A percentile compares a stretch with the other conserved stretches of the same genome.
Conservation (phyloP, 2,329 filamentous ascomycete genomes). For the Fonsecaea pedrosoi region DNA sequence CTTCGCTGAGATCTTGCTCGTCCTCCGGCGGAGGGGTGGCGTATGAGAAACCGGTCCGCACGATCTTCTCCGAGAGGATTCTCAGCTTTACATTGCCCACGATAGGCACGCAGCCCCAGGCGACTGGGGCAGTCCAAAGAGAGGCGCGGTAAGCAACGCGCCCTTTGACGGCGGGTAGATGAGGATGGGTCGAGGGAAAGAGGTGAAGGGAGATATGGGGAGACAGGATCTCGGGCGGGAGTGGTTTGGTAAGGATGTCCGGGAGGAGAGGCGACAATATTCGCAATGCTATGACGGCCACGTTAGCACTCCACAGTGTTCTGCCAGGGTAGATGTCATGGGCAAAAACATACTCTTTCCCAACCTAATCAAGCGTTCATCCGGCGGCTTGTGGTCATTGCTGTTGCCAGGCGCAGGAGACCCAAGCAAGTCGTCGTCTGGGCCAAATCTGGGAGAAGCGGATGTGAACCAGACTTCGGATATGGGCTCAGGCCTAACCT, state of each 20-base stretch:
- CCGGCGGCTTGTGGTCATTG: slow-evolving; percentile 55
- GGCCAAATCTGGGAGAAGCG: slow-evolving; percentile 39
- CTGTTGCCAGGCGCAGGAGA: slow-evolving; percentile 32
- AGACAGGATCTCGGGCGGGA: slow-evolving; percentile 68
- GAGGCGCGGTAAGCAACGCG: slow-evolving; percentile 90
- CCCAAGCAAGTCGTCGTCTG: slow-evolving; percentile 37
- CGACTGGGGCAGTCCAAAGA: slow-evolving; percentile 93
- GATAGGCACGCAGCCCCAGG: slow-evolving; percentile 91
- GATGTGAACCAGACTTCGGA: slow-evolving; percentile 47
- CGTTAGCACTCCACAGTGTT: slow-evolving; percentile 22
- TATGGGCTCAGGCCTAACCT: slow-evolving; percentile 47
- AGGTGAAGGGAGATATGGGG: slow-evolving; percentile 68
- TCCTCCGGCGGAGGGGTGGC: slow-evolving; percentile 45
- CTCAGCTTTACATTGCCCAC: slow-evolving; percentile 87
- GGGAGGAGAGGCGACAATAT: slow-evolving; percentile 68
- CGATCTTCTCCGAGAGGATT: slow-evolving; percentile 89
- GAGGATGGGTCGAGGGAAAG: slow-evolving; percentile 66
- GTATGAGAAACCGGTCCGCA: slow-evolving; percentile 57
- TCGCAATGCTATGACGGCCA: slow-evolving; percentile 58
- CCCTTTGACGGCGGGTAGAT: slow-evolving; percentile 87
- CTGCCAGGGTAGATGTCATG: background rate
- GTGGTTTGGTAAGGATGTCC: slow-evolving; percentile 64
- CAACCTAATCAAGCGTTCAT: slow-evolving; percentile 67
- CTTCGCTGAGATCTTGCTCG: slow-evolving; percentile 53
- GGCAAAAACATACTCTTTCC: slow-evolving; percentile 61